Base-by-base conservation (phyloP, 2,329 filamentous ascomycete genomes). In the Fusarium sp. region DNA sequence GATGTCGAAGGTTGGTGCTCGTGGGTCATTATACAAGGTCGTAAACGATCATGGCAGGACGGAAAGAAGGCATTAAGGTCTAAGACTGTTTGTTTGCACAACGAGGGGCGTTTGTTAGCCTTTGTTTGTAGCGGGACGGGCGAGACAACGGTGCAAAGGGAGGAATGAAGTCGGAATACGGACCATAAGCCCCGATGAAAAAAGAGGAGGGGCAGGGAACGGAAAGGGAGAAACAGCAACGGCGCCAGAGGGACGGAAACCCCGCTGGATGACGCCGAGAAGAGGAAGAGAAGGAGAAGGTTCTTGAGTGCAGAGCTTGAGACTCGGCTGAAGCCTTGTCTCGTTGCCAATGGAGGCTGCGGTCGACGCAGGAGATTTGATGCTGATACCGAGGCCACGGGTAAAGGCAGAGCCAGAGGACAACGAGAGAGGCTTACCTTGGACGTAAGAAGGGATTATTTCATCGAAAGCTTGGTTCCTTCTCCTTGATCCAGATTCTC, bases 11-110 rank as follows among this genome's bases (percentile, higher is more conserved):
- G 54, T 74, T 51, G 73, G 58, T 66, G 54, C 60, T 73, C 68
- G 72, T 74, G 52, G 64, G 50, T 68, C 73, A 75, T 75, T 75
- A 75, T 74, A 65, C 66, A 68, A 68, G 57, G 70, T 73, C 72
- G 73, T 75, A 60, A 73, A 64, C 48, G 63, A 75, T 75, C 71
- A 65, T 74, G 43, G 62, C 60, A 75, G 53, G 61, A 66, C 60
- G 70, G 61, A 60, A 71, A 61, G 70, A 75, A 73, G 61, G 73
- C 62, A 75, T 75, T 74, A 75, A 75, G 60, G 65, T 72, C 71
- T 73, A 74, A 68, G 65, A 70, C 66, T 72, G 65, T 63, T 68
- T 67, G 66, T 47, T 68, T 53, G 63, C 37, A 57, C 61, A 72
- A 68, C 23, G 23, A 23, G 23, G 56, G 55, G 60, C 59, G 53